Evolutionary conservation across 768 basidiomycete genomes (phyloP).

Genomic region (Lanmaoa pseudosensibilis): DNA sequence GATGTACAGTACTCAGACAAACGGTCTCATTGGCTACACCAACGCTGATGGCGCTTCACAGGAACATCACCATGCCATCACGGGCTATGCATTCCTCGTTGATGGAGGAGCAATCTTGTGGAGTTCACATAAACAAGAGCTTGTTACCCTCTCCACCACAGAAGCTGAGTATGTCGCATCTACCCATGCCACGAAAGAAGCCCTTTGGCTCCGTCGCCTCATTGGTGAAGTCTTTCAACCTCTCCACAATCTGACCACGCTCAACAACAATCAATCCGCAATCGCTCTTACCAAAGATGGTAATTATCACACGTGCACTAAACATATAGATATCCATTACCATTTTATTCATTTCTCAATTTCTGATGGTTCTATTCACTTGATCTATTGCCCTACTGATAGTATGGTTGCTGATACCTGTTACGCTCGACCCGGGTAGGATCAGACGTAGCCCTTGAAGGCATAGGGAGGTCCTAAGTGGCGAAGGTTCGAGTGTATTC

Average conservation of each 20-base stretch:
- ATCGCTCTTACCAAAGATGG: too few relatives aligned
- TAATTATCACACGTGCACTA: not conserved
- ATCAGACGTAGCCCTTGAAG: too few relatives aligned
- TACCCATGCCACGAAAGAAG: too few relatives aligned
- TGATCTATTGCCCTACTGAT: slow-evolving; percentile 2
- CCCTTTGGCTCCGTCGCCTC: too few relatives aligned
- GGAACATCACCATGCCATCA: not conserved
- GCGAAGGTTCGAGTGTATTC: too few relatives aligned
- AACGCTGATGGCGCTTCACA: not conserved
- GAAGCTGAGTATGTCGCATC: too few relatives aligned
- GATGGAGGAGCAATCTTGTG: slow-evolving; percentile 2
- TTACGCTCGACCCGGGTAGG: too few relatives aligned
- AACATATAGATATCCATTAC: not conserved
- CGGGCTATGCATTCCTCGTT: not conserved
- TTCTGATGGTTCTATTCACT: not conserved
- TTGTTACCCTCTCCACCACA: slow-evolving; percentile 3
- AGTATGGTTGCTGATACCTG: slow-evolving; percentile 2
- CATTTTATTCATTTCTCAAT: slow-evolving; percentile 5
- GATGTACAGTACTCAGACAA: not conserved
- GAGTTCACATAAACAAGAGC: slow-evolving; percentile 8
- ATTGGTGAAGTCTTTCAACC: too few relatives aligned
- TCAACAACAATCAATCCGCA: too few relatives aligned
- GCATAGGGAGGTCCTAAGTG: too few relatives aligned
- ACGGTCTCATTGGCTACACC: not conserved
- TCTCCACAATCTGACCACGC: too few relatives aligned